phyloP scores from a whole-genome alignment of 495 filamentous ascomycete species.

The Penicillium bialowiezense region DNA sequence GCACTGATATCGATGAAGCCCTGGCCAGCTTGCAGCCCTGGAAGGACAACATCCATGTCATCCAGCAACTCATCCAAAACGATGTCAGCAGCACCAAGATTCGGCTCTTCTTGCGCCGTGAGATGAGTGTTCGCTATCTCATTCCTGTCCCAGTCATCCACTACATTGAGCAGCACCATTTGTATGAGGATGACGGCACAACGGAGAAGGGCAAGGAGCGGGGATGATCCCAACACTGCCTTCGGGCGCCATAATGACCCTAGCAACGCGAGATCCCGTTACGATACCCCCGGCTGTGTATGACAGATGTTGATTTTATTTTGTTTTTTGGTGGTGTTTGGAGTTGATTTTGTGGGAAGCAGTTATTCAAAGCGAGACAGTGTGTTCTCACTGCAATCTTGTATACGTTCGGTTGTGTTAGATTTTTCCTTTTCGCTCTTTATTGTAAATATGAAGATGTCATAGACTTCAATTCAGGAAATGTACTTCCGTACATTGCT shows the following conservation, averaged over 20 bases:
- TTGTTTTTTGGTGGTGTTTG: slow-evolving; percentile 11
- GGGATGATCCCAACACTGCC: slow-evolving; percentile 15
- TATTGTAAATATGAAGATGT: slow-evolving; percentile 17
- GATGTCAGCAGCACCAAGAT: slow-evolving; percentile 90
- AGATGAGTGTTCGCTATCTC: slow-evolving; percentile 72
- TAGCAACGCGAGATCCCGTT: slow-evolving; percentile 20
- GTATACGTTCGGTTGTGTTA: no score
- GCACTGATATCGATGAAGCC: slow-evolving; percentile 86
- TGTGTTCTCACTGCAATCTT: not conserved
- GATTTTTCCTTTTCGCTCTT: no score
- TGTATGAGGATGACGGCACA: slow-evolving; percentile 67
- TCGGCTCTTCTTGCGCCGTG: slow-evolving; percentile 73
- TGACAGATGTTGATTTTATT: slow-evolving; percentile 8
- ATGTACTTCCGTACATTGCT: not conserved
- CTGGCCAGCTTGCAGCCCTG: slow-evolving; percentile 68
- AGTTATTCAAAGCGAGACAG: not conserved
- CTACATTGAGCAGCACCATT: slow-evolving; percentile 72
- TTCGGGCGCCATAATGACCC: slow-evolving; percentile 12
- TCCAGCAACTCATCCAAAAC: slow-evolving; percentile 86
- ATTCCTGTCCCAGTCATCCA: slow-evolving; percentile 66
- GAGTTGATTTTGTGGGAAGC: not conserved
- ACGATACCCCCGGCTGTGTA: slow-evolving; percentile 24
- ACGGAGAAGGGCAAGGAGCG: slow-evolving; percentile 41
- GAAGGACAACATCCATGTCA: slow-evolving; percentile 79
- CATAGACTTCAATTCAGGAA: not conserved